These are phyloP conservation scores for Coemansia sp. DNA, from an alignment of 192 early-diverging fungal species.

Conservation along the genomic window DNA sequence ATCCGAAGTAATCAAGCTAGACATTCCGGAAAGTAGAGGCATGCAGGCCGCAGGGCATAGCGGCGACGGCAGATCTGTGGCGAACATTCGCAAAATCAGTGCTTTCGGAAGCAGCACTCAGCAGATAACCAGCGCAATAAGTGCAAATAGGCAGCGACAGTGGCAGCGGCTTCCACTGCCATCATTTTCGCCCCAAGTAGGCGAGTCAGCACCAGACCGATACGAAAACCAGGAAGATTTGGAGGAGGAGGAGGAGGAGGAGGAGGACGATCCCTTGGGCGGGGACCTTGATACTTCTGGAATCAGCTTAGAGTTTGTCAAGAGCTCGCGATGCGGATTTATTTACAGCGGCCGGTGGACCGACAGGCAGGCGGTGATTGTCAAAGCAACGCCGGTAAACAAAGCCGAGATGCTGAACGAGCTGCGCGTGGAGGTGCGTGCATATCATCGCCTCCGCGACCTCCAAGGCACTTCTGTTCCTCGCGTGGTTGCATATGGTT, in stretches of 20 bases:
- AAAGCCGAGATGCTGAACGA: background rate
- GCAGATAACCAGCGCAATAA: too few species aligned
- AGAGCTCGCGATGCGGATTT: background rate
- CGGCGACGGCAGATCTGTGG: too few species aligned
- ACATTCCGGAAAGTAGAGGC: background rate
- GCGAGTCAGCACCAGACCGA: too few species aligned
- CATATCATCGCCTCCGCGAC: background rate
- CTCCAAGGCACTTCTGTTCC: conserved; percentile 6
- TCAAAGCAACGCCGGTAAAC: background rate
- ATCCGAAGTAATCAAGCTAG: background rate
- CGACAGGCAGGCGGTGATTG: background rate
- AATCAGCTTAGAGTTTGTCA: background rate
- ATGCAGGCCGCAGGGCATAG: background rate
- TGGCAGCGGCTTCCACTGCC: background rate
- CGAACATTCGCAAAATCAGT: too few species aligned
- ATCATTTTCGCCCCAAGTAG: too few species aligned
- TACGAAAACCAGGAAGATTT: too few species aligned
- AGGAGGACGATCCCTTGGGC: too few species aligned
- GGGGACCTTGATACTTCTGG: too few species aligned
- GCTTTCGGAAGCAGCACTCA: too few species aligned
- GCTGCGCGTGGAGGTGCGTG: background rate
- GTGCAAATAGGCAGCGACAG: too few species aligned
- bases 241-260: too few species aligned
- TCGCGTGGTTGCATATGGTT: background rate
- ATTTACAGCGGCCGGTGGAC: background rate